These are phyloP conservation scores for Rhodosporidiobolus odoratus DNA, from an alignment of 768 basidiomycete genomes.

Conservation along the genomic window DNA sequence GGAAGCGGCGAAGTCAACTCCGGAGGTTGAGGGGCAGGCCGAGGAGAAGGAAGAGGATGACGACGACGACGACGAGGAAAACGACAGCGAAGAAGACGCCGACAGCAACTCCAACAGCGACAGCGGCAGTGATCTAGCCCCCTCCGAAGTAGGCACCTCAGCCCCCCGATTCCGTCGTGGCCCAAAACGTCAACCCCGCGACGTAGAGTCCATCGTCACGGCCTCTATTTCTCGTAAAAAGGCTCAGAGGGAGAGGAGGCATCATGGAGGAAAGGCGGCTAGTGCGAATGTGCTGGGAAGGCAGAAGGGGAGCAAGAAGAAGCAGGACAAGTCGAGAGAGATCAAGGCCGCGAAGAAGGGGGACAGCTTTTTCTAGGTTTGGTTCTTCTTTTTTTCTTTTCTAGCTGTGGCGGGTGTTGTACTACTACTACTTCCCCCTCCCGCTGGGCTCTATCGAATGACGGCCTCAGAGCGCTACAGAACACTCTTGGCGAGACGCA, in stretches of 20 bases:
- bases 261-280: constrained; percentile 68
- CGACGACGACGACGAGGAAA: constrained; percentile 10
- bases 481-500: too few relatives aligned
- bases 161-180: constrained; percentile 46
- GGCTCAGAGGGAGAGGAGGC: constrained; percentile 63
- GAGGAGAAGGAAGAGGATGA: constrained; percentile 6
- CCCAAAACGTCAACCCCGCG: constrained; percentile 39
- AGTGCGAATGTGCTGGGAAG: constrained; percentile 54
- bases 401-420: background rate
- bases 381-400: too few relatives aligned
- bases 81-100: constrained; percentile 37
- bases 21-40: background rate
- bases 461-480: too few relatives aligned
- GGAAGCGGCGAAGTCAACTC: background rate
- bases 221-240: constrained; percentile 59
- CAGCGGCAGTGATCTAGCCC: constrained; percentile 49
- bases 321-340: constrained; percentile 54
- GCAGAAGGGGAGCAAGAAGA: constrained; percentile 76
- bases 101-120: constrained; percentile 44
- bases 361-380: constrained; percentile 19
- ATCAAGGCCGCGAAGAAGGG: constrained; percentile 20
- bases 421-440: too few relatives aligned
- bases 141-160: constrained; percentile 46
- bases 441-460: too few relatives aligned
- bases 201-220: constrained; percentile 60